These are phyloP conservation scores for Neostapfia colusana DNA, from an alignment of 176 grass and related monocot genomes.

Conservation along the genomic window DNA sequence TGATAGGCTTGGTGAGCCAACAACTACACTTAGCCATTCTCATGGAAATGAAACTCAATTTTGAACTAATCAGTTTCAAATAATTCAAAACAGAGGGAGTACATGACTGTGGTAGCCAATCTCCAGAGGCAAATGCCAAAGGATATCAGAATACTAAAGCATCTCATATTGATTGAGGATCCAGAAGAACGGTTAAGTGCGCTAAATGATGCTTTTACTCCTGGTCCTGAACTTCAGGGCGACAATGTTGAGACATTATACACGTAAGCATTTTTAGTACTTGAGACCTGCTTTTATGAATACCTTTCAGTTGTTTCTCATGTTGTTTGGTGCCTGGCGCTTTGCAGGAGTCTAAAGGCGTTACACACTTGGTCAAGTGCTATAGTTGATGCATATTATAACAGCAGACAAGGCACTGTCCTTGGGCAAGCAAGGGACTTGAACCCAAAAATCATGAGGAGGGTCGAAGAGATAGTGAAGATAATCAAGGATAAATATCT, in stretches of 20 bases:
- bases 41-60: too few relatives aligned
- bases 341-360: conserved; percentile 73
- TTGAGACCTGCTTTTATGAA: background rate
- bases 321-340: background rate
- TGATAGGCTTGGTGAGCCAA: too few relatives aligned
- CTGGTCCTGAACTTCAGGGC: conserved; percentile 69
- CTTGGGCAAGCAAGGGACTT: conserved; percentile 76
- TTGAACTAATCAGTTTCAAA: too few relatives aligned
- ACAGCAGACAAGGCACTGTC: conserved; percentile 61
- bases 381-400: conserved; percentile 77
- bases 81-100: too few relatives aligned
- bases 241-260: conserved; percentile 74
- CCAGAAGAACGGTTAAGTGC: conserved; percentile 59
- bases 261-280: conserved; percentile 50
- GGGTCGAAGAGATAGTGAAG: conserved; percentile 64
- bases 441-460: conserved; percentile 77
- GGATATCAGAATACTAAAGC: conserved; percentile 85
- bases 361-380: conserved; percentile 61
- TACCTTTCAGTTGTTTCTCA: background rate
- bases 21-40: too few relatives aligned
- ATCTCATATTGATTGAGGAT: conserved; percentile 78
- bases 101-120: conserved; percentile 67
- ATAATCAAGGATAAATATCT: conserved; percentile 70
- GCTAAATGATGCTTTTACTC: conserved; percentile 75
- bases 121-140: conserved; percentile 84